Percentiles rank a stretch among this genome's conserved stretches.
These are phyloP conservation scores for Excoecaria agallocha DNA, from an alignment of 345 rosid species.

Conservation along the genomic window DNA sequence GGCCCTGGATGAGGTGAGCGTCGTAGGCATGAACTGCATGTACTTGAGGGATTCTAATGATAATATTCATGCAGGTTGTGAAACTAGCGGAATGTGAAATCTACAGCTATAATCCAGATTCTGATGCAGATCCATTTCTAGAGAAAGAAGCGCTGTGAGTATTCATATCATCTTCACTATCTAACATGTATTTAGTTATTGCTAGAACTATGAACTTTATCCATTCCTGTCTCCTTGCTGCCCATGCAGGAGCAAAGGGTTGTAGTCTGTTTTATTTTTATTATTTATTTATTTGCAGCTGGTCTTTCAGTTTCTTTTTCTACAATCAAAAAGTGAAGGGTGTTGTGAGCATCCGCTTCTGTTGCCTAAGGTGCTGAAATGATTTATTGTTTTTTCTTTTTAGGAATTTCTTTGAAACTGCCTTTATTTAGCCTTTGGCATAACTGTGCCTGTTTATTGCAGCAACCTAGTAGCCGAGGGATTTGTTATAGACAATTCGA, in stretches of 20 bases:
- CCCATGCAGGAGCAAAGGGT: background rate
- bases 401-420: background rate
- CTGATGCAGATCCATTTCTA: slow-evolving; percentile 77
- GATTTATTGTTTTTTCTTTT: too few species aligned
- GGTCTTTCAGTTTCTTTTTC: slow-evolving; percentile 94
- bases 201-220: background rate
- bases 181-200: background rate
- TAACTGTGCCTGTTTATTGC: slow-evolving; percentile 29
- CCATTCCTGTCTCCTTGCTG: background rate
- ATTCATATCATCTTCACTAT: background rate
- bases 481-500: slow-evolving; percentile 36
- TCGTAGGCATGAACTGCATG: slow-evolving; percentile 17
- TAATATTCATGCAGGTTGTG: slow-evolving; percentile 61
- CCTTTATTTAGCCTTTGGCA: background rate
- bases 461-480: slow-evolving; percentile 78
- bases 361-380: slow-evolving; percentile 66
- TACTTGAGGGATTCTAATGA: slow-evolving; percentile 5
- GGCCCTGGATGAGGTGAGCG: slow-evolving; percentile 90
- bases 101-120: slow-evolving; percentile 77
- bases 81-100: slow-evolving; percentile 81
- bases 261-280: background rate
- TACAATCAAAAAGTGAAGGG: slow-evolving; percentile 89
- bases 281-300: slow-evolving; percentile 41
- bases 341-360: slow-evolving; percentile 71
- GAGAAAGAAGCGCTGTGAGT: slow-evolving; percentile 85